Evolutionary conservation across 495 filamentous ascomycete species (phyloP), one percentile per base, ranked within the genome.

Genomic region (Xylaria scruposa): DNA sequence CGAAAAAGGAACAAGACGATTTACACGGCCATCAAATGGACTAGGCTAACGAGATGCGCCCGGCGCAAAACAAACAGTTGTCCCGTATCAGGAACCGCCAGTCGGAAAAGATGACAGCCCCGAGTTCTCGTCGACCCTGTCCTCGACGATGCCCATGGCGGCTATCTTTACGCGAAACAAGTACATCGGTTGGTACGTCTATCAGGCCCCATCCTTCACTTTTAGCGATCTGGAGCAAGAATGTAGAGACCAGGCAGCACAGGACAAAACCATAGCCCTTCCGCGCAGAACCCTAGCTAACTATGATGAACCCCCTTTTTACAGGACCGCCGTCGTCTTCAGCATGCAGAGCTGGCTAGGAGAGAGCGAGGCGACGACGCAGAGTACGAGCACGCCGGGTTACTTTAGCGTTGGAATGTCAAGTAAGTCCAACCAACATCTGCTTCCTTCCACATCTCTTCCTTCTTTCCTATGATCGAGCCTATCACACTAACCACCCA

Each of bases 121-220:
- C 76, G 87, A 89, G 56, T 77, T 86, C 69, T 80, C 77, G 82
- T 91, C 92, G 75, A 92, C 92, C 29, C 87, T 96, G 80, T 88
- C 91, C 15, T 95, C 90, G 77, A 97, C 94, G 9, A 81, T 97
- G 77, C 94, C 94, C 46, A 97, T 97, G 94, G 93, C 93, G 68
- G 94, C 94, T 67, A 95, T 97, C 86, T 97, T 97, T 80, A 95
- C 92, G 72, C 86, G 93, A 60, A 97, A 96, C 82, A 91, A 92
- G 87, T 97, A 89, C 85, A 88, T 97, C 74, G 94, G 94, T 79
- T 97, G 94, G 93, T 94, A 85, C 73, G 87, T 78, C 33, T n/a
- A n/a, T n/a, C n/a, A n/a, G n/a, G n/a, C n/a, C n/a, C n/a, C 21
- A 10, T 53, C 49, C 36, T 38, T 38, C 33, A 4, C 33, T 36